Evolutionary conservation across 148 eudicot genomes (phyloP).

Genomic region (Rhododendron mucronatum): DNA sequence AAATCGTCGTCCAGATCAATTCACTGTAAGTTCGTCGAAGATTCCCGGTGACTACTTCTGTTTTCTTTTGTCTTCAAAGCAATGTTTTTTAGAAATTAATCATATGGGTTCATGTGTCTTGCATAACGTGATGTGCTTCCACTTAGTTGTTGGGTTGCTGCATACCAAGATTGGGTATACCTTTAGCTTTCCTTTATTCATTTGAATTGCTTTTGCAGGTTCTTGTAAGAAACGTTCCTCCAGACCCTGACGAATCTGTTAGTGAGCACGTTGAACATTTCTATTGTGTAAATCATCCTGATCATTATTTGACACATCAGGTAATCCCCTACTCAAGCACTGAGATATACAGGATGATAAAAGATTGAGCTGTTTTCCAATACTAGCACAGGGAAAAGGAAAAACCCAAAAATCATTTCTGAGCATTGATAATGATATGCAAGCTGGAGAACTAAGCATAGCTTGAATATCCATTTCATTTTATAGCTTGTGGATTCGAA

Average conservation of each 20-base stretch:
- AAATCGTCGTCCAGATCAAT: conserved; percentile 84
- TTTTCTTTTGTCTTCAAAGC: neutral
- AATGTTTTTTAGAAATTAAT: neutral
- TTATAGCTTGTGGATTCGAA: neutral
- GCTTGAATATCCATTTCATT: neutral
- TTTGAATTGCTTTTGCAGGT: conserved; percentile 50
- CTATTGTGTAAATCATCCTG: conserved; percentile 92
- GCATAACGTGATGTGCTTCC: neutral
- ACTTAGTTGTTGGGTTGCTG: neutral
- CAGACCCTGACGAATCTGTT: conserved; percentile 91
- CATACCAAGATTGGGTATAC: neutral
- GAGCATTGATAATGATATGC: neutral
- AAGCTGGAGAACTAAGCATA: conserved; percentile 3
- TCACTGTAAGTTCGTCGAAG: conserved; percentile 25
- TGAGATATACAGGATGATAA: neutral
- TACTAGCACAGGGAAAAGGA: neutral
- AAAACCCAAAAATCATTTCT: neutral
- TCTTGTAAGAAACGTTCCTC: conserved; percentile 91
- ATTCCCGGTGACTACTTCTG: neutral
- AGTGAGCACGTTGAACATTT: conserved; percentile 95
- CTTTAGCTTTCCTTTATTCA: neutral
- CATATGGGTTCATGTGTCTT: neutral
- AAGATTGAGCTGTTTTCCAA: neutral
- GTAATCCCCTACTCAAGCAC: conserved; percentile 29
- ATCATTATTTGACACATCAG: conserved; percentile 87